Base-by-base conservation (phyloP, 768 basidiomycete genomes). In the Russula compacta region DNA sequence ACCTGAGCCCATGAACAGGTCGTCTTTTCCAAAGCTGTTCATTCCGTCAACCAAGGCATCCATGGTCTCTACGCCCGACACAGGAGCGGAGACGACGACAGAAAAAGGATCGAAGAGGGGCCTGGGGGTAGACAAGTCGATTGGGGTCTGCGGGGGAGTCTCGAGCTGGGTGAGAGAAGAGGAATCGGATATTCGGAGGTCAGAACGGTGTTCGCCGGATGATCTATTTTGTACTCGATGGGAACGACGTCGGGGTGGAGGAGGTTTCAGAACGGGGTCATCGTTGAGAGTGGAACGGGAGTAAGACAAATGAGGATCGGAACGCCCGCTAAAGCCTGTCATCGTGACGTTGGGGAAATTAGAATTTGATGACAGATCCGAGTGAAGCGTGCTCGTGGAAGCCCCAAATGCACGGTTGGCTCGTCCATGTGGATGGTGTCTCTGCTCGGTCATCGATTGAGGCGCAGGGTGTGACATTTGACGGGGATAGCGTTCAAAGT, bases 11-110 rank as follows among this genome's bases (percentile, higher is more conserved):
- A 68, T 76, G 64, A 81, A 76, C 56, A 83, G 71, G 64, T 84
- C 78, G 58, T 88, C 84, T 47, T 79, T 81, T 39, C 73, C 76
- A 33, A 71, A 71, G 32, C 86, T 86, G 68, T 92, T 93, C 91
- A 93, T 92, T 9, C 87, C 88, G 65, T 92, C 90, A 7, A 93
- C 91, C 56, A 93, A 73, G 12, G 91, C 91, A 70, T 93, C 91
- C 84, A 93, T 87, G 9, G 83, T 84, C 73, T 92, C 90, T 9
- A 93, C 89, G 2, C 89, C 89, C 6, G 88, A 72, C 7, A 87
- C 74, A 4, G 89, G 88, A 19, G 89, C 89, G 47, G 89, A 81
- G 19, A 92, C 89, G 32, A 88, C 70, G 29, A 86, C 84, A 15
- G 85, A 77, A 58, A 71, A 56, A 57, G 64, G 63, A 32, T 71